Conservation (phyloP, 73 alveolate genomes). For the Paramecium sonneborni region DNA sequence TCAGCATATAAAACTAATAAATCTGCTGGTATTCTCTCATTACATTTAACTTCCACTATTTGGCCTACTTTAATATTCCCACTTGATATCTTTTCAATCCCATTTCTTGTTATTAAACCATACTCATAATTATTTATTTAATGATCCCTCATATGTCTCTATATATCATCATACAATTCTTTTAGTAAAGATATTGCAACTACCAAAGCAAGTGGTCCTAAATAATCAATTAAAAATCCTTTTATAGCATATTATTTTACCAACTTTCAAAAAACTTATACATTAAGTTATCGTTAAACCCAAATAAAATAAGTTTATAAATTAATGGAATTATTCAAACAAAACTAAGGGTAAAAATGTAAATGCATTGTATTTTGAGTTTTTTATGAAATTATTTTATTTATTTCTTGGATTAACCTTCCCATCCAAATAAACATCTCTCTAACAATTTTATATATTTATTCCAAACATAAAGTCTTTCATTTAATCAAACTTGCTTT, state of each 20-base stretch:
- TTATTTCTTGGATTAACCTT: slow-evolving; percentile 11
- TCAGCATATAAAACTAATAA: slow-evolving; percentile 83
- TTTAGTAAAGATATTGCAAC: slow-evolving; percentile 87
- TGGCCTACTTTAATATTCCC: slow-evolving; percentile 85
- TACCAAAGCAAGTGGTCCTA: slow-evolving; percentile 95
- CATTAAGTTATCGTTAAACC: slow-evolving; percentile 83
- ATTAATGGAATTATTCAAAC: slow-evolving; percentile 88
- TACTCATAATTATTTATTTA: slow-evolving; percentile 73
- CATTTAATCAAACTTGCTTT: background rate
- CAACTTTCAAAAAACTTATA: slow-evolving; percentile 86
- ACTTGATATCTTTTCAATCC: slow-evolving; percentile 57
- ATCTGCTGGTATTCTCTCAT: slow-evolving; percentile 95
- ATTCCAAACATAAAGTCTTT: slow-evolving; percentile 32
- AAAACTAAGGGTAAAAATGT: slow-evolving; percentile 89
- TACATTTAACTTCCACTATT: slow-evolving; percentile 78
- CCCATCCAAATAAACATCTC: slow-evolving; percentile 50
- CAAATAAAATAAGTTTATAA: slow-evolving; percentile 87
- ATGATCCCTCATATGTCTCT: slow-evolving; percentile 86
- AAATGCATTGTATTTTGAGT: slow-evolving; percentile 84
- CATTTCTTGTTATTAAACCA: slow-evolving; percentile 53
- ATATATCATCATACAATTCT: slow-evolving; percentile 92
- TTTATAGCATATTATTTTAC: slow-evolving; percentile 59
- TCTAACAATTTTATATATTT: slow-evolving; percentile 61
- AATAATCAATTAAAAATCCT: slow-evolving; percentile 92
- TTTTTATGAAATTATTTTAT: slow-evolving; percentile 72